These are phyloP conservation scores for Acacia melanoxylon DNA, from an alignment of 306 rosid genomes.

Conservation along the genomic window DNA sequence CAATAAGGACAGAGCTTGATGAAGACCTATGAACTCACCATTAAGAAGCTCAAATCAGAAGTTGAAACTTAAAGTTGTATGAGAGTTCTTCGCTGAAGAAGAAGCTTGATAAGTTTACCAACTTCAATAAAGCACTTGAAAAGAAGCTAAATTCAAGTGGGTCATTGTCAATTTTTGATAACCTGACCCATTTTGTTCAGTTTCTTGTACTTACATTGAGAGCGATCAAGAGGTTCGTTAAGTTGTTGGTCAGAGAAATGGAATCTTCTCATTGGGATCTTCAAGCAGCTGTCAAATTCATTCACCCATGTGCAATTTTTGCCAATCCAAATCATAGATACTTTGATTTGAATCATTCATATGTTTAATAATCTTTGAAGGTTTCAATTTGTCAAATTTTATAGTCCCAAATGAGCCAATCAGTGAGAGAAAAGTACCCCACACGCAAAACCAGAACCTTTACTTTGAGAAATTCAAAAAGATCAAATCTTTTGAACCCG, in stretches of 20 bases:
- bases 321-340: constrained; percentile 48
- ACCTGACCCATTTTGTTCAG: constrained; percentile 59
- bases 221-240: constrained; percentile 62
- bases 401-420: not conserved
- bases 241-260: constrained; percentile 66
- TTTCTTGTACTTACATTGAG: constrained; percentile 53
- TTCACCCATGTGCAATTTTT: constrained; percentile 59
- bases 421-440: not conserved
- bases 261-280: constrained; percentile 88
- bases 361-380: constrained; percentile 70
- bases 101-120: constrained; percentile 38
- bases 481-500: constrained; percentile 45
- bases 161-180: constrained; percentile 55
- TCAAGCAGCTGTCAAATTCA: constrained; percentile 59
- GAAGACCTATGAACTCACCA: constrained; percentile 79
- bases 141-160: constrained; percentile 69
- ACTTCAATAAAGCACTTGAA: constrained; percentile 50
- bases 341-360: constrained; percentile 77
- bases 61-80: constrained; percentile 37
- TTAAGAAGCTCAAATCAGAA: constrained; percentile 64
- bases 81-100: constrained; percentile 33
- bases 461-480: constrained; percentile 67
- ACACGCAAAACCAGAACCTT: constrained; percentile 13
- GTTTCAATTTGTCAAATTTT: constrained; percentile 60
- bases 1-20: constrained; percentile 84